Evolutionary conservation across 2,329 filamentous ascomycete species (phyloP), one percentile per base, ranked within the genome.

Genomic region (Phaeophleospora eucalypticola): DNA sequence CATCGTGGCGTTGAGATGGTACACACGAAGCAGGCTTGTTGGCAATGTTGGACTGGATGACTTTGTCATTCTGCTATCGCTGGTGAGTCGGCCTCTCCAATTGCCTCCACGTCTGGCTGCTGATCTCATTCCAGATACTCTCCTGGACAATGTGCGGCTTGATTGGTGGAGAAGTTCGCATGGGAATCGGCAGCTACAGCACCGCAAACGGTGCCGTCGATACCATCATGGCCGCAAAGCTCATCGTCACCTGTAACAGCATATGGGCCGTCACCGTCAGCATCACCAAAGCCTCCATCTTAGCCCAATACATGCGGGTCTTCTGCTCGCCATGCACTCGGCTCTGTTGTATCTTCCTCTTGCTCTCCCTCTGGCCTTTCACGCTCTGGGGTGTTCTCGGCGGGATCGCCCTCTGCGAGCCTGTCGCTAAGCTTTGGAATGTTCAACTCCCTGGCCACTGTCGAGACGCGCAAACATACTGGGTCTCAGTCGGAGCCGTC

Each of bases 221-320:
- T 16, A 45, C 51, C 2, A 34, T 49, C 9, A 45, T 48, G 21
- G 41, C 63, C 37, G 54, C 59, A 21, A 60, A 64, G 44, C 50
- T 66, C 17, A 57, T 65, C 36, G 50, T 66, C 19, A 58, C 60
- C 32, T 57, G 56, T 46, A 67, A 69, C 45, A 55, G 57, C 24
- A 34, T 66, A 44, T 66, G 65, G 52, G 48, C 58, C n/a, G 45
- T 64, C 17, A 58, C 62, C 6, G 60, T 68, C 43, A 63, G 63
- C 41, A 65, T 66, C 48, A 71, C 71, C 34, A 75, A 75, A 61
- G 65, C 67, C 18, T 74, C 71, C 1, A 73, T 76, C 42, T 58
- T 76, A n/a, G 60, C 73, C 44, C 72, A 75, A 53, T 75, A 76
- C 53, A 67, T 72, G 17, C 71, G 71, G 32, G 66, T 76, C 39